Evolutionary conservation across 208 protist species (phyloP), one percentile per base, ranked within the genome.

Genomic region (Jaenimonas drosophilae): DNA sequence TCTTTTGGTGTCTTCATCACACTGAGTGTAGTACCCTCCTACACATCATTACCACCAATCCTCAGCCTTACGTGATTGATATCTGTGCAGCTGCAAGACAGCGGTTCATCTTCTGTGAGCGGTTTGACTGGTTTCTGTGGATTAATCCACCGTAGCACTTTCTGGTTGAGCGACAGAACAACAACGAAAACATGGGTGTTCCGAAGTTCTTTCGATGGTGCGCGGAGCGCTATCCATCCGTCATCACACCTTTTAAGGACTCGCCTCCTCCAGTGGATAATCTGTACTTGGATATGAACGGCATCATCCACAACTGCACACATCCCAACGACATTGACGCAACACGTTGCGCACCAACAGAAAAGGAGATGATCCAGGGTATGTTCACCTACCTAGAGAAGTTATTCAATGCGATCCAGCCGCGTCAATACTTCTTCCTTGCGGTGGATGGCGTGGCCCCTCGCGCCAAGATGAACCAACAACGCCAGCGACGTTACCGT

Each of bases 261-360:
- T 76, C 59, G n/a, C 76, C 74, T n/a, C 79, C 84, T 1, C 73
- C 76, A 19, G 88, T 97, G 45, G 98, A 99, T 80, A 99, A 99
- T 73, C 73, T 99, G 14, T 99, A 99, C 75, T 77, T 99, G 28
- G 98, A 99, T 66, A 99, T 99, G 95, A 99, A 99, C 63, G 97
- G 97, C 38, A 97, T 99, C 56, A 99, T 99, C 54, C 98, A 99
- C 74, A 94, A 96, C 57, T 98, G 97, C 71, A 96, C 90, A 20
- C 96, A 99, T 59, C 80, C 97, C 26, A 94, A 97, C 66, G 86
- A 95, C 47, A 61, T 87, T n/a, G 78, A 95, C 44, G 74, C 69
- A n/a, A 79, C 68, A 19, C 63, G 65, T 11, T 59, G 68, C 32
- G 62, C 68, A n/a, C 64, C 95, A 7, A 96, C 88, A 2, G 91